phyloP scores from a whole-genome alignment of 768 basidiomycete genomes.

The Boletus rubropictus region DNA sequence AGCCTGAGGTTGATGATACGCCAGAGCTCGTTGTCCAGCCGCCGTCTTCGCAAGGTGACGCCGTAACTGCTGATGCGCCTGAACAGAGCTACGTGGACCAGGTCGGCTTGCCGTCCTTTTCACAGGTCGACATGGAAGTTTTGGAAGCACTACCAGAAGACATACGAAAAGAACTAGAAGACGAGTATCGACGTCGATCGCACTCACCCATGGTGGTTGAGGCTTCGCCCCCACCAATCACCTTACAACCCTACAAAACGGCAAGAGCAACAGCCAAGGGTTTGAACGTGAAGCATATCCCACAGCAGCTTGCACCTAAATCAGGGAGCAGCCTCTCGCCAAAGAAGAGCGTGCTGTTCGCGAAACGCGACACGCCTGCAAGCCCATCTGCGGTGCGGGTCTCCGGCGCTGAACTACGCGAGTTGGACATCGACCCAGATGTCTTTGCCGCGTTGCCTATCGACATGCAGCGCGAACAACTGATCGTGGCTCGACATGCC shows the following conservation, averaged over 20 bases:
- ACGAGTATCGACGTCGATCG: conserved; percentile 59
- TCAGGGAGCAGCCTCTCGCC: conserved; percentile 38
- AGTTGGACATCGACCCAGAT: conserved; percentile 67
- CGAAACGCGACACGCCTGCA: conserved; percentile 27
- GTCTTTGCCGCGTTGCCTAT: conserved; percentile 62
- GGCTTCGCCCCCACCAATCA: background rate
- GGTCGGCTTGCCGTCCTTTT: conserved; percentile 59
- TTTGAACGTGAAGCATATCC: conserved; percentile 51
- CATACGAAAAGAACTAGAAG: conserved; percentile 61
- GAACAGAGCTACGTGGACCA: conserved; percentile 10
- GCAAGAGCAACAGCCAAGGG: conserved; percentile 25
- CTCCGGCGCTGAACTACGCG: conserved; percentile 50
- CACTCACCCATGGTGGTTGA: conserved; percentile 38
- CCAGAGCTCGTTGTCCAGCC: conserved; percentile 29
- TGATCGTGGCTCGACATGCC: conserved; percentile 52
- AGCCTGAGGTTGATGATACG: background rate
- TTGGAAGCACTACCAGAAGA: conserved; percentile 68
- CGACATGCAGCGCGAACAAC: conserved; percentile 67
- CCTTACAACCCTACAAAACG: conserved; percentile 11
- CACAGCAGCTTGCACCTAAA: conserved; percentile 57
- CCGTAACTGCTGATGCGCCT: conserved; percentile 1
- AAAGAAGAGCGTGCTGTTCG: conserved; percentile 34
- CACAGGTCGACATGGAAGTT: conserved; percentile 68
- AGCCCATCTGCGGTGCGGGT: conserved; percentile 38
- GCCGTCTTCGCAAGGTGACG: conserved; percentile 31